Base-by-base conservation (phyloP, 345 rosid genomes). In the Lepidium didymum region DNA sequence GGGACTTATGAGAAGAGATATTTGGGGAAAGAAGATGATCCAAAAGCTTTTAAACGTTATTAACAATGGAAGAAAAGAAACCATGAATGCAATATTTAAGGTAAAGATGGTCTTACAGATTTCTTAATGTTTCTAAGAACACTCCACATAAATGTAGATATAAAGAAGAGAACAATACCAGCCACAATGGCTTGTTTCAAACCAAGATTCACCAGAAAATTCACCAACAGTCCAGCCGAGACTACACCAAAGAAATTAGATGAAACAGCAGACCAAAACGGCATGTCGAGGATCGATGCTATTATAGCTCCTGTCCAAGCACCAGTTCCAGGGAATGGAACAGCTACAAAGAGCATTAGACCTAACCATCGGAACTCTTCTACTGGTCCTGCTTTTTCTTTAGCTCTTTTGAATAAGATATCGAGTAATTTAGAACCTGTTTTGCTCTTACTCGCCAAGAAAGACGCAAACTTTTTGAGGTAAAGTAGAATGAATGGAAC, bases 311-410 rank as follows among this genome's bases (percentile, higher is more conserved):
- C 96, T 1, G 96, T 92, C 98, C 98, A 90, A 23, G 93, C 91
- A 66, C 98, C 98, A 0, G 98, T 90, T 60, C 97, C 97, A 65
- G 94, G 97, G 69, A 93, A 93, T 27, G 94, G 98, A 69, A 93
- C 97, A 27, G 98, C 91, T 75, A 93, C 96, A 55, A 93, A 90
- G 29, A 90, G 97, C 98, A 90, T 93, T 44, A 92, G 78, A 0
- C 97, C 98, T 25, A 92, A 81, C 96, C 97, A 90, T 49, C 84
- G 92, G 64, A 90, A 90, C 81, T 92, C 98, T 62, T 90, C 87
- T 46, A 90, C 90, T 2, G 94, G 96, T n/a, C 86, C 92, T 68
- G 92, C 93, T 77, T 88, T 92, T 82, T 80, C 78, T 70, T 88
- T 88, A 41, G 89, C 90, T 56, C 80, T 85, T 73, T 84, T 68